Conservation (phyloP, 352 stramenopile genomes). For the Porosira glacialis region DNA sequence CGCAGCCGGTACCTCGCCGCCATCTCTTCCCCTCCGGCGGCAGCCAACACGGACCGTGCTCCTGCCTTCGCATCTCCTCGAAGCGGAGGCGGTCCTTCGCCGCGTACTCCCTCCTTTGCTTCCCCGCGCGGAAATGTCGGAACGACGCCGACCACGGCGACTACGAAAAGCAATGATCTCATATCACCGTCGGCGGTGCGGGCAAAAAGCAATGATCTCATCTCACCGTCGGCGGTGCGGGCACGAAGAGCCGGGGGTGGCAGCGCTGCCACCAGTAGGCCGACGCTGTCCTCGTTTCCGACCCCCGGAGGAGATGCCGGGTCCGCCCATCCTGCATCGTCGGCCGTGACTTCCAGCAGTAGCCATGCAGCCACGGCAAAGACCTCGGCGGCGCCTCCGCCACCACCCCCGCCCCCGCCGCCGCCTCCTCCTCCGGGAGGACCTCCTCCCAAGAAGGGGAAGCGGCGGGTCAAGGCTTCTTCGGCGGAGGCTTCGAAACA, state of each 20-base stretch:
- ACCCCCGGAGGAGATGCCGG: no score
- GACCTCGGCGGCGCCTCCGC: no score
- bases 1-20: constrained; percentile 28
- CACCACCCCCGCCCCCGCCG: background rate
- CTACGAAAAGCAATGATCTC: background rate
- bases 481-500: no score
- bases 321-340: no score
- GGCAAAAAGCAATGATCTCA: constrained; percentile 2
- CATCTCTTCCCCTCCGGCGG: constrained; percentile 25
- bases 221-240: constrained; percentile 7
- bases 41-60: no score
- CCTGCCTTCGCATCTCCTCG: no score
- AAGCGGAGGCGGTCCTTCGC: background rate
- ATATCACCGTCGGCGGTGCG: background rate
- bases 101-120: background rate
- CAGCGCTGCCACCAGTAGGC: background rate
- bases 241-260: constrained; percentile 3
- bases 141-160: background rate
- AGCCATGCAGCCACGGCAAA: no score
- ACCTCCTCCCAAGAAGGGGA: constrained; percentile 37
- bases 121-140: background rate
- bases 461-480: no score
- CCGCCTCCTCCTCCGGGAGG: constrained; percentile 39
- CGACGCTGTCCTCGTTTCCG: background rate
- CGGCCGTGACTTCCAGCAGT: no score